phyloP scores from a whole-genome alignment of 169 alveolate genomes.

The Cryptosporidium tyzzeri region DNA sequence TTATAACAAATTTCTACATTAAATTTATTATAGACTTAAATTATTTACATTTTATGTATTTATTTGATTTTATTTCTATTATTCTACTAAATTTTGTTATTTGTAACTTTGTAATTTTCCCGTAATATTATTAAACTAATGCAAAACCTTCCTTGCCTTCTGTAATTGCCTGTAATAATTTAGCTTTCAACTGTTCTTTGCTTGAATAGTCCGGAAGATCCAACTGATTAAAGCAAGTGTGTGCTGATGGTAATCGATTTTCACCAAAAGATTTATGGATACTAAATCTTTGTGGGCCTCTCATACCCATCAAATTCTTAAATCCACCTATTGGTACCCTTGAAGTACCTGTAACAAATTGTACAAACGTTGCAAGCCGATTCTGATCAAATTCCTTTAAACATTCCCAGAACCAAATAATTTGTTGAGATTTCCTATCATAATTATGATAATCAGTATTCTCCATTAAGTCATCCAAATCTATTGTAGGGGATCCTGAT shows the following conservation, averaged over 20 bases:
- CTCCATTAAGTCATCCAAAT: constrained; percentile 93
- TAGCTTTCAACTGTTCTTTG: constrained; percentile 91
- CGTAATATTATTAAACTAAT: constrained; percentile 83
- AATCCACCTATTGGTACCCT: constrained; percentile 99
- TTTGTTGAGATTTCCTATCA: constrained; percentile 88
- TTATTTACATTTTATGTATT: neutral
- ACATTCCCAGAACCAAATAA: constrained; percentile 95
- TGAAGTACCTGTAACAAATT: constrained; percentile 96
- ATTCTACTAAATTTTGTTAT: too few relatives aligned
- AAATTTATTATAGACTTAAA: too few relatives aligned
- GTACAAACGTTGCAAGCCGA: constrained; percentile 93
- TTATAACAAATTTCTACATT: too few relatives aligned
- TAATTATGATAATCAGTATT: constrained; percentile 96
- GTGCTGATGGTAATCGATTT: constrained; percentile 97
- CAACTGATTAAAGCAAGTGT: constrained; percentile 98
- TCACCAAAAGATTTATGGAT: constrained; percentile 92
- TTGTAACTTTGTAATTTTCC: too few relatives aligned
- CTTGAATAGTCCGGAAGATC: constrained; percentile 97
- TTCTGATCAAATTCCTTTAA: constrained; percentile 91
- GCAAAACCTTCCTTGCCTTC: constrained; percentile 98
- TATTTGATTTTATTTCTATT: too few relatives aligned
- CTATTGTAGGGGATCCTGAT: constrained; percentile 98
- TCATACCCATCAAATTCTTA: constrained; percentile 96
- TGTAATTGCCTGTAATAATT: constrained; percentile 91
- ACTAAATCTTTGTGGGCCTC: constrained; percentile 97